Base-by-base conservation (phyloP, 768 basidiomycete species). In the Neoboletus magnificus region DNA sequence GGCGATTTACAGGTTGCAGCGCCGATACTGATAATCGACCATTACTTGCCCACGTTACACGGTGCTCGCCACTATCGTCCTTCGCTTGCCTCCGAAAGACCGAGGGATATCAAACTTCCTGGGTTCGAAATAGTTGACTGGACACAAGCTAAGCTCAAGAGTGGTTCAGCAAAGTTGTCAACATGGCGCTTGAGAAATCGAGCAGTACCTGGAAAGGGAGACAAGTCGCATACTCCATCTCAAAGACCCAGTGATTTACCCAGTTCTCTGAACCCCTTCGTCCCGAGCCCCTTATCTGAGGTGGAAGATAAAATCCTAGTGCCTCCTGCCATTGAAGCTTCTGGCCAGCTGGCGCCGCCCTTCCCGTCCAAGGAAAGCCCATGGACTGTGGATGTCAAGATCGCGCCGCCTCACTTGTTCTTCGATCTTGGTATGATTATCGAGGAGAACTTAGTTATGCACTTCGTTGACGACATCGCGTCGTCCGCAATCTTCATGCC, bases 11-110 rank as follows among this genome's bases (percentile, higher is more conserved):
- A 66, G 47, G 30, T 61, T 46, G 81, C 84, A 25, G 77, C 79
- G 15, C 93, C 93, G 13, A 71, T 96, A 42, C 64, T 96, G 18
- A 80, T 93, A 46, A 85, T 84, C 11, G 93, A 95, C 63, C 78
- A 77, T n/a, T 71, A 82, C 58, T 80, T 95, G 18, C 66, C 75
- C 15, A 71, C 70, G 7, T 87, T 89, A 57, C 88, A 89, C 68
- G 60, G 76, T 35, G 49, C 66, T 20, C 54, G 57, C 7, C 81
- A 82, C 63, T 46, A 63, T 40, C 80, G 82, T 52, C 81, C 81
- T 22, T 66, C 66, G 37, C 57, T 70, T 10, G 43, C 53, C 52
- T 59, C 55, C 23, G 59, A 62, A 37, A 57, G 49, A 43, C 66
- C 66, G n/a, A 48, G 48, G 20, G 54, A 63, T 22, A 55, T 68